Evolutionary conservation across 202 grass and related monocot genomes (phyloP).

Genomic region (Digitaria exilis): DNA sequence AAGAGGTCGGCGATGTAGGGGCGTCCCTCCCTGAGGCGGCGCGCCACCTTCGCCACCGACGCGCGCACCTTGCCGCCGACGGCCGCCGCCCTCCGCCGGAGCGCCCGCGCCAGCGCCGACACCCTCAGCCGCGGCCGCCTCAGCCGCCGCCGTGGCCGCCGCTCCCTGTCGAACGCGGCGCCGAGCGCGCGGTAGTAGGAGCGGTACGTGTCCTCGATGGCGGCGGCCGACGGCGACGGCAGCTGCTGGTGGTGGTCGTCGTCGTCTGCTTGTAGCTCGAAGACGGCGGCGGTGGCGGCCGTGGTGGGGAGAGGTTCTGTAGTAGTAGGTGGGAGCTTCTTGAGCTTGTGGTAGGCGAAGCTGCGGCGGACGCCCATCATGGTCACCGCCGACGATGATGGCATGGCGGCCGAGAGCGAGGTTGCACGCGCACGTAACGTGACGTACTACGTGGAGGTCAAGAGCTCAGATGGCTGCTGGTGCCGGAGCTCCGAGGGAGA

Average conservation of each 20-base stretch:
- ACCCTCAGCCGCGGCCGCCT: constrained; percentile 51
- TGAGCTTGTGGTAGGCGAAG: constrained; percentile 66
- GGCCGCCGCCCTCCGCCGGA: constrained; percentile 55
- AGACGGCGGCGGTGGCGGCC: no score
- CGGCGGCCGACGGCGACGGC: neutral
- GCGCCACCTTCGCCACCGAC: constrained; percentile 61
- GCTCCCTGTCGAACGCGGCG: constrained; percentile 6
- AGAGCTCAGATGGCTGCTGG: neutral
- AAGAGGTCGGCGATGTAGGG: constrained; percentile 76
- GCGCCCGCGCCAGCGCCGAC: constrained; percentile 53
- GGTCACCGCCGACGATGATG: neutral
- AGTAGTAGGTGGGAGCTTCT: constrained; percentile 26
- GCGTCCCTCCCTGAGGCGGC: constrained; percentile 68
- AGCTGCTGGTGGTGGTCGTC: neutral
- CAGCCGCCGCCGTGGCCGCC: constrained; percentile 13
- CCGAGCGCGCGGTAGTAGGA: constrained; percentile 36
- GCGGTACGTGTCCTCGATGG: constrained; percentile 29
- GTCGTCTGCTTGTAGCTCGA: neutral
- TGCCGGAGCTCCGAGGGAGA: neutral
- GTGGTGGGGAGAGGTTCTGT: neutral
- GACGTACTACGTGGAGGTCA: neutral
- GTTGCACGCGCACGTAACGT: neutral
- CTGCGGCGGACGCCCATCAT: constrained; percentile 8
- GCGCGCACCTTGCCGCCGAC: constrained; percentile 44
- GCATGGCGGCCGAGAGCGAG: neutral